Conservation (phyloP, 1,284 basidiomycete species). For the Malassezia caprae region DNA sequence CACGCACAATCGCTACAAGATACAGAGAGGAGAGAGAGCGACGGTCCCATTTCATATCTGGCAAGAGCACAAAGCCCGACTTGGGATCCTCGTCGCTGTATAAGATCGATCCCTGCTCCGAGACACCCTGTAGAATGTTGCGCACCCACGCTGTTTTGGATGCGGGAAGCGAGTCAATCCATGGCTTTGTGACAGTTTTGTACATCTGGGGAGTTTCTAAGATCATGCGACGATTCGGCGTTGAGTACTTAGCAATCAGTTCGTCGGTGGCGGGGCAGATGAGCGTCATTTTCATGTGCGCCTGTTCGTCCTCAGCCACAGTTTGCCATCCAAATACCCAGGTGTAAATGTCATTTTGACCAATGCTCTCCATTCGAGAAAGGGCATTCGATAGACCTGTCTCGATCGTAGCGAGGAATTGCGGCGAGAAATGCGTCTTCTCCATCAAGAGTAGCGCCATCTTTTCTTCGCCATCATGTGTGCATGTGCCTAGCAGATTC, state of each 20-base stretch:
- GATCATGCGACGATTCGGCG: slow-evolving; percentile 59
- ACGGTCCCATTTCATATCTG: slow-evolving; percentile 60
- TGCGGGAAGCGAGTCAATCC: slow-evolving; percentile 34
- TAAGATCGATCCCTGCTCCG: slow-evolving; percentile 68
- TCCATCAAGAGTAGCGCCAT: slow-evolving; percentile 38
- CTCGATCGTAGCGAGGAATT: slow-evolving; percentile 16
- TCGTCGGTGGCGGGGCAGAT: slow-evolving; percentile 35
- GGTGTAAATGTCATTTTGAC: slow-evolving; percentile 45
- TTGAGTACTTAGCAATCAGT: slow-evolving; percentile 61
- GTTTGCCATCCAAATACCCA: slow-evolving; percentile 37
- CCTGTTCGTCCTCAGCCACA: slow-evolving; percentile 9
- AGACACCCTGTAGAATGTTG: slow-evolving; percentile 69
- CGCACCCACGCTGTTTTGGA: slow-evolving; percentile 69
- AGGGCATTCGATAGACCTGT: slow-evolving; percentile 5
- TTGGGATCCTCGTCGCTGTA: slow-evolving; percentile 56
- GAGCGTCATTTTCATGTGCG: slow-evolving; percentile 39
- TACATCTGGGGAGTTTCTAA: slow-evolving; percentile 43
- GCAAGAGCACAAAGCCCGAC: slow-evolving; percentile 57
- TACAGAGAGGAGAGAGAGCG: slow-evolving; percentile 54
- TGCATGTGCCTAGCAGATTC: slow-evolving; percentile 23
- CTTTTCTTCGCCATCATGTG: not conserved
- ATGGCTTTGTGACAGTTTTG: slow-evolving; percentile 26
- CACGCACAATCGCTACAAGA: slow-evolving; percentile 45
- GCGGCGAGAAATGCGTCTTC: slow-evolving; percentile 34
- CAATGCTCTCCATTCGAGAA: slow-evolving; percentile 19